These are phyloP conservation scores for Escallonia herrerae DNA, from an alignment of 129 eudicot species.

Conservation along the genomic window DNA sequence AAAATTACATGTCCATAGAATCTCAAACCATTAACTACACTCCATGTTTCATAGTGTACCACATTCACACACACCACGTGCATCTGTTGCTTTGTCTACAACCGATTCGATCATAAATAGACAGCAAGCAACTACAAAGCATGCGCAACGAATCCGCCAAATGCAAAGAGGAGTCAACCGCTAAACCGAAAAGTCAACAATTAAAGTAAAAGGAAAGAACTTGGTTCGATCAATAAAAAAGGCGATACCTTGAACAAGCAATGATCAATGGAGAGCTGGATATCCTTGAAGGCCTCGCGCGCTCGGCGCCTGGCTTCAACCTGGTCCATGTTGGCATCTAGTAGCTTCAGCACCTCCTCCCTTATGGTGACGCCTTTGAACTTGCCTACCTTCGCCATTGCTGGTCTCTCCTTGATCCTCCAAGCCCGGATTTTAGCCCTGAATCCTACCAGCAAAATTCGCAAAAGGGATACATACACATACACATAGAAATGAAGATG, in stretches of 20 bases:
- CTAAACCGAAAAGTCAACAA: too few relatives aligned
- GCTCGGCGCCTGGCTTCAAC: constrained; percentile 80
- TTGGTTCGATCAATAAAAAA: background rate
- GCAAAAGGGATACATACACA: background rate
- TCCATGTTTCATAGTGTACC: too few relatives aligned
- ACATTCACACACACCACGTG: too few relatives aligned
- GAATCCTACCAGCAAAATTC: background rate
- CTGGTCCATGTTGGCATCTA: constrained; percentile 73
- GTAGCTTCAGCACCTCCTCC: constrained; percentile 42
- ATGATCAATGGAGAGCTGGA: constrained; percentile 86
- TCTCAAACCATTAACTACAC: too few relatives aligned
- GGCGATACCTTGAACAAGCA: constrained; percentile 66
- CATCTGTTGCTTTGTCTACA: too few relatives aligned
- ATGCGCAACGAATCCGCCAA: background rate
- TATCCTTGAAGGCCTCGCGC: constrained; percentile 90
- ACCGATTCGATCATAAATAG: too few relatives aligned
- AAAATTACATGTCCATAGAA: too few relatives aligned
- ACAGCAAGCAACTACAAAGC: background rate
- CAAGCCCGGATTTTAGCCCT: constrained; percentile 4
- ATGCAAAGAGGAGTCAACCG: background rate
- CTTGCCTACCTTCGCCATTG: constrained; percentile 24
- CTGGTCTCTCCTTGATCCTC: background rate
- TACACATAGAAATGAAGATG: background rate
- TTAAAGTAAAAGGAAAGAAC: background rate
- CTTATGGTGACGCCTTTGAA: constrained; percentile 25